Conservation (phyloP, 2,329 filamentous ascomycete genomes). For the Fusarium mundagurra region DNA sequence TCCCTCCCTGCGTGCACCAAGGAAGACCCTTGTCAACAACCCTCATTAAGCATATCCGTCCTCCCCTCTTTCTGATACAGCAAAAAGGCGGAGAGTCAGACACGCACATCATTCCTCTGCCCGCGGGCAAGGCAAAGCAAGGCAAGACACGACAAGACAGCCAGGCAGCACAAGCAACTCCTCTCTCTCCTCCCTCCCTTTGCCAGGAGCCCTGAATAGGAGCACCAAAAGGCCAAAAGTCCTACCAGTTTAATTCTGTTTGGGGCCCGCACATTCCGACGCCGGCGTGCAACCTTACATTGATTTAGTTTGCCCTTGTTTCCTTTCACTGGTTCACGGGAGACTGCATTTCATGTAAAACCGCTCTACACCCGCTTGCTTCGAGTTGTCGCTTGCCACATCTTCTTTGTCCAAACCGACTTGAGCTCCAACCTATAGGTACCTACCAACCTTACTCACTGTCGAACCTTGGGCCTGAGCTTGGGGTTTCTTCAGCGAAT, state of each 20-base stretch:
- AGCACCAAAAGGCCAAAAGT: slow-evolving; percentile 13
- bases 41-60: slow-evolving; percentile 24
- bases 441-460: not conserved
- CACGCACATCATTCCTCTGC: slow-evolving; percentile 45
- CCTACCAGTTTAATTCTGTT: slow-evolving; percentile 21
- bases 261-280: slow-evolving; percentile 42
- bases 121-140: not conserved
- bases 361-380: slow-evolving; percentile 24
- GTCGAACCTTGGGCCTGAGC: not conserved
- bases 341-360: slow-evolving; percentile 44
- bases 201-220: slow-evolving; percentile 32
- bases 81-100: slow-evolving; percentile 39
- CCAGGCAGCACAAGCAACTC: slow-evolving; percentile 32
- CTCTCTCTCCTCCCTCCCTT: slow-evolving; percentile 44
- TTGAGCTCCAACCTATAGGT: not conserved
- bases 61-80: slow-evolving; percentile 13
- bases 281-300: slow-evolving; percentile 32
- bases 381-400: slow-evolving; percentile 24
- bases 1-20: slow-evolving; percentile 25
- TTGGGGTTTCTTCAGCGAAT: not conserved
- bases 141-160: not conserved
- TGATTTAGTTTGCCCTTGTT: slow-evolving; percentile 41
- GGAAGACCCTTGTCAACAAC: slow-evolving; percentile 8
- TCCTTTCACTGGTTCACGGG: slow-evolving; percentile 26
- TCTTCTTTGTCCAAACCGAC: not conserved